These are phyloP conservation scores for Ogataea nakhonphanomensis DNA, from an alignment of 805 yeast species.

Conservation along the genomic window DNA sequence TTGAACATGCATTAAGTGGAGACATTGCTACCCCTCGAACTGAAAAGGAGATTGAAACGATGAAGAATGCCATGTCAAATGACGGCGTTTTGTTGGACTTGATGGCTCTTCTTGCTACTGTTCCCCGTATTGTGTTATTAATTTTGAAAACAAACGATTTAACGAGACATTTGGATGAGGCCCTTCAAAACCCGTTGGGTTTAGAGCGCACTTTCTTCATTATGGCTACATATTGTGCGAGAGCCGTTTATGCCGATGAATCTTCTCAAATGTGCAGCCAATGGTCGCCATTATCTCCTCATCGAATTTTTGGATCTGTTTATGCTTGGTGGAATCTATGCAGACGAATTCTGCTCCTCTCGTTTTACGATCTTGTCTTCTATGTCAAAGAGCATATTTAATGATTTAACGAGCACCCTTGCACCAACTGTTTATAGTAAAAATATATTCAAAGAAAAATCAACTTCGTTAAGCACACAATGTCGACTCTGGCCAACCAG, in stretches of 20 bases:
- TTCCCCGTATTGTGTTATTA: conserved; percentile 83
- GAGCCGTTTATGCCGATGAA: conserved; percentile 69
- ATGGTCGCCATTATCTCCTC: conserved; percentile 17
- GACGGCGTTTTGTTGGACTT: conserved; percentile 67
- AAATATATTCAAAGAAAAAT: conserved; percentile 1
- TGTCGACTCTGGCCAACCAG: conserved; percentile 14
- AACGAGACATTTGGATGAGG: conserved; percentile 84
- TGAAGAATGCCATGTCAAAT: conserved; percentile 61
- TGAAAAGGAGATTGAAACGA: conserved; percentile 59
- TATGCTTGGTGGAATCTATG: conserved; percentile 33
- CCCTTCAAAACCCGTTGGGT: conserved; percentile 76
- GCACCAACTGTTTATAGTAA: background rate
- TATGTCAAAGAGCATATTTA: conserved; percentile 6
- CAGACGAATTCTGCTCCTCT: conserved; percentile 31
- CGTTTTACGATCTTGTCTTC: conserved; percentile 32
- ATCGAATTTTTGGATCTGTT: conserved; percentile 28
- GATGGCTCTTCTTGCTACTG: conserved; percentile 70
- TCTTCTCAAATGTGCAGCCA: conserved; percentile 6
- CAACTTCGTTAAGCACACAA: conserved; percentile 1
- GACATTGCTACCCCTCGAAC: conserved; percentile 55
- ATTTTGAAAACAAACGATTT: conserved; percentile 92
- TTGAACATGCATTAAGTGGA: conserved; percentile 65
- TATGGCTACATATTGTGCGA: conserved; percentile 87
- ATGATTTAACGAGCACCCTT: conserved; percentile 1
- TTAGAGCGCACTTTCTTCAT: conserved; percentile 84